Evolutionary conservation across 805 yeast species (phyloP).

Genomic region (Blastobotrys chiropterorum): DNA sequence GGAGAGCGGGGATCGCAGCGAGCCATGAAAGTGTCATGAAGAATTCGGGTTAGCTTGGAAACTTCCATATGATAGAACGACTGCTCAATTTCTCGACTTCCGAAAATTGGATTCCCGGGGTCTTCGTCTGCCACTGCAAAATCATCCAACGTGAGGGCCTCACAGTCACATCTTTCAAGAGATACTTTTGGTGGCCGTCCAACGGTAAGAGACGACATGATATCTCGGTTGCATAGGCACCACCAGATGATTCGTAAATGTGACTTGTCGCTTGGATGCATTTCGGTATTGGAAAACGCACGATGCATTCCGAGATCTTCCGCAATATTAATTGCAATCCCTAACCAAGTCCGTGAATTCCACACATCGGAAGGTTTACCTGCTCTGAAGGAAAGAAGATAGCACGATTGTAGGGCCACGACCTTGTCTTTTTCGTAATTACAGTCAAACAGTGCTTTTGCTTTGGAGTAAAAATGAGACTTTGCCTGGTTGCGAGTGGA

Average conservation of each 20-base stretch:
- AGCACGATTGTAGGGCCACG: constrained; percentile 52
- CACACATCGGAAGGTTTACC: constrained; percentile 57
- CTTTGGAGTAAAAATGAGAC: constrained; percentile 50
- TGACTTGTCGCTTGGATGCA: constrained; percentile 6
- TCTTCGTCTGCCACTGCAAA: constrained; percentile 5
- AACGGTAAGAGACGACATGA: constrained; percentile 9
- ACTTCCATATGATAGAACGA: constrained; percentile 8
- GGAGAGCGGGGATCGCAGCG: constrained; percentile 9
- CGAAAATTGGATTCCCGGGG: constrained; percentile 7
- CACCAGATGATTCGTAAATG: constrained; percentile 11
- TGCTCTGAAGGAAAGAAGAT: constrained; percentile 62
- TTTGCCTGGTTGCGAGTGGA: constrained; percentile 12
- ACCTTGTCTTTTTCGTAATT: constrained; percentile 61
- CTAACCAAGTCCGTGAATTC: constrained; percentile 15
- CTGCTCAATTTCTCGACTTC: constrained; percentile 4
- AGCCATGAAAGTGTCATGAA: constrained; percentile 5
- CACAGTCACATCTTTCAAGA: constrained; percentile 12
- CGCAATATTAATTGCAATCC: constrained; percentile 13
- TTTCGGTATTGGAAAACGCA: constrained; percentile 4
- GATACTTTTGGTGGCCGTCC: constrained; percentile 12
- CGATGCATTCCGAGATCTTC: constrained; percentile 17
- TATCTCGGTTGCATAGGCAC: constrained; percentile 13
- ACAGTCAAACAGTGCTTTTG: constrained; percentile 67
- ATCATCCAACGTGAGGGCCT: constrained; percentile 11
- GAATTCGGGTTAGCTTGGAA: constrained; percentile 7